Conservation (phyloP, 2,329 filamentous ascomycete genomes). For the Colletotrichum tamarilloi region DNA sequence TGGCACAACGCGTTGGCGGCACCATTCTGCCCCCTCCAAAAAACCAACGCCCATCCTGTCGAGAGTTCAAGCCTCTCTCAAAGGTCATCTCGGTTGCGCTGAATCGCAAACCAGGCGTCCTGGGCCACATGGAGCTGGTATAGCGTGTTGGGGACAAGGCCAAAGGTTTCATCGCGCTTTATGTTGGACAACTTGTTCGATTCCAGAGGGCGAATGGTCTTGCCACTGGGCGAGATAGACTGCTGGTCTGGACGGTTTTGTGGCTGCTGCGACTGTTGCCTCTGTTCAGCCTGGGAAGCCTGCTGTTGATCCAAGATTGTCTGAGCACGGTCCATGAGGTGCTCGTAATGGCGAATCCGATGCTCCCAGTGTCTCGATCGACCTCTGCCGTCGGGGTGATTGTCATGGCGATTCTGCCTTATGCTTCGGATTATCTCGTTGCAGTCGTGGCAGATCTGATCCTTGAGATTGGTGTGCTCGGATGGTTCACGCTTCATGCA, state of each 20-base stretch:
- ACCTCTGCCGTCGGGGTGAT: too few relatives aligned
- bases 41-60: not conserved
- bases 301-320: not conserved
- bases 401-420: not conserved
- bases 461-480: constrained; percentile 18
- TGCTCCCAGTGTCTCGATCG: not conserved
- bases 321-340: not conserved
- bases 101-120: not conserved
- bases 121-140: constrained; percentile 5
- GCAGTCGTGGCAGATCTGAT: constrained; percentile 36
- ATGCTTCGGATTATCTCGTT: not conserved
- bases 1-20: not conserved
- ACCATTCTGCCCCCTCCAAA: not conserved
- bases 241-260: constrained; percentile 10
- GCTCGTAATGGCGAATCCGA: not conserved
- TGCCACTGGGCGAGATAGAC: constrained; percentile 1
- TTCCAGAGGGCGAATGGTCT: constrained; percentile 31
- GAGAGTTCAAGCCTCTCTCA: not conserved
- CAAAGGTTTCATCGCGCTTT: constrained; percentile 35
- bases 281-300: not conserved
- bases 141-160: constrained; percentile 6
- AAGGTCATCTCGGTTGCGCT: not conserved
- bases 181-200: constrained; percentile 33
- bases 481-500: constrained; percentile 5
- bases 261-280: not conserved